Evolutionary conservation across 2,329 filamentous ascomycete genomes (phyloP), one percentile per base, ranked within the genome.

Genomic region (Scytalidium sp.): DNA sequence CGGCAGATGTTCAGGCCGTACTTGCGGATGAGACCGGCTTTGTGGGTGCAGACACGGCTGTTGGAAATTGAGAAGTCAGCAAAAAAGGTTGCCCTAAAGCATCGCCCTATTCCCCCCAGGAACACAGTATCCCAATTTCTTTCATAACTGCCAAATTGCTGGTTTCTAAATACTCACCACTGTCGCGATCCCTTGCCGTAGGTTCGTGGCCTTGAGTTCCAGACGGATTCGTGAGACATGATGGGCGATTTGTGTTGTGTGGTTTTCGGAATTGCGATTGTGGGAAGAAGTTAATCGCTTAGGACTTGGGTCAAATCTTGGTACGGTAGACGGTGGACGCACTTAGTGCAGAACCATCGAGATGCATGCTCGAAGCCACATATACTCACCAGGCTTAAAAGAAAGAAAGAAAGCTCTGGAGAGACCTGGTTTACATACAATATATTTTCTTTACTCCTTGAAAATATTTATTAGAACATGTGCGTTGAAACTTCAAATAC

Each of bases 21-120:
- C 83, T 99, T 99, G 83, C 94, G 92, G 85, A 99, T 96, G 66
- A 99, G 86, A 95, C 94, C 94, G 70, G 94, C 93, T 72, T 84
- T 86, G 88, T 99, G 93, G 72, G 91, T 90, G 90, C 85, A 89
- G 72, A 88, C 85, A 70, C 85, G 86, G 81, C 85, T 89, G 68
- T 64, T 50, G 41, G 41, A 27, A 50, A 56, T 36, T 41, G 54
- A 54, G 50, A 48, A 40, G 49, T 64, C 48, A 61, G 59, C 54
- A 47, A 49, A 43, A 27, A n/a, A n/a, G n/a, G n/a, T 51, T 51
- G 10, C 43, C 29, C 36, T 19, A 27, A 15, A 25, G 13, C 45
- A 41, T 25, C 29, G 22, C 42, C 36, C 27, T 41, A 39, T 17
- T 15, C 47, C n/a, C n/a, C n/a, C 41, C 25, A 32, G 13, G 19